phyloP scores from a whole-genome alignment of 305 asterid species.

The Fraxinus velutina region DNA sequence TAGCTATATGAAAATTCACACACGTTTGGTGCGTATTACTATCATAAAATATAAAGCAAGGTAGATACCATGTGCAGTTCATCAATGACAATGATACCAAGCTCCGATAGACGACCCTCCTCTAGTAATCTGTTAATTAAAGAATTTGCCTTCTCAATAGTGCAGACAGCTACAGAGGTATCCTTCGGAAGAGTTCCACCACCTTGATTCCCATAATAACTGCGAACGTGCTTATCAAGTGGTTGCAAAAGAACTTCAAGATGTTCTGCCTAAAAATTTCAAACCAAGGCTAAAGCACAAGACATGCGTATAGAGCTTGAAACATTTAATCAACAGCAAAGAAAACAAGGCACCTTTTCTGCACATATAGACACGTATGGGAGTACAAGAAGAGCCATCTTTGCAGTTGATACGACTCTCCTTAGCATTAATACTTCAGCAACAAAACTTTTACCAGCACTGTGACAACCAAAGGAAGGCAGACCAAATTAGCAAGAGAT shows the following conservation, averaged over 20 bases:
- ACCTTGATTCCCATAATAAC: slow-evolving; percentile 98
- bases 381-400: slow-evolving; percentile 93
- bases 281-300: slow-evolving; percentile 21
- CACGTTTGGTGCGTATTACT: neutral
- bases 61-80: slow-evolving; percentile 95
- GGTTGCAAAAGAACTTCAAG: slow-evolving; percentile 90
- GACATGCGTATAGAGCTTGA: slow-evolving; percentile 17
- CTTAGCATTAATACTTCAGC: slow-evolving; percentile 97
- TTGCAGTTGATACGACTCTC: slow-evolving; percentile 73
- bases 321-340: slow-evolving; percentile 21
- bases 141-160: slow-evolving; percentile 98
- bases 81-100: slow-evolving; percentile 97
- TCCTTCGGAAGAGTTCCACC: slow-evolving; percentile 94
- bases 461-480: slow-evolving; percentile 34
- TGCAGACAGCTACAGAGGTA: slow-evolving; percentile 93
- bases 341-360: slow-evolving; percentile 64
- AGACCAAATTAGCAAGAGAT: slow-evolving; percentile 14
- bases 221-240: slow-evolving; percentile 77
- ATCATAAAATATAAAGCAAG: slow-evolving; percentile 25
- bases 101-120: slow-evolving; percentile 93
- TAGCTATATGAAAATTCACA: slow-evolving; percentile 7
- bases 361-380: slow-evolving; percentile 96
- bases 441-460: slow-evolving; percentile 99
- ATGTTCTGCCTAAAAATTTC: slow-evolving; percentile 75
- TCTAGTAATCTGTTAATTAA: slow-evolving; percentile 83